Conservation (phyloP, 176 grass and related monocot species). For the Dendrocalamus sinicus region DNA sequence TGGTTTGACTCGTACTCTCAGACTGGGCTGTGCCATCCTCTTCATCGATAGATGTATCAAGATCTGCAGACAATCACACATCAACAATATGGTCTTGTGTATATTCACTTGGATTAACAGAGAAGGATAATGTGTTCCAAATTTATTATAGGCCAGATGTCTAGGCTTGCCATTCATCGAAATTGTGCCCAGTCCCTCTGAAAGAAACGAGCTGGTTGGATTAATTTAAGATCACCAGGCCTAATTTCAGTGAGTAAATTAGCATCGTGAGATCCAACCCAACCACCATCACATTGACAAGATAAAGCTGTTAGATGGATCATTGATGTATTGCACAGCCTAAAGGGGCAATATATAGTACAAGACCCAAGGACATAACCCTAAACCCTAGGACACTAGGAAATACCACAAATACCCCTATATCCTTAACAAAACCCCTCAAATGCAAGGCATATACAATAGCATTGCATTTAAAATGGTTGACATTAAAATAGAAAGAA, state of each 20-base stretch:
- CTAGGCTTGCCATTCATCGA: not conserved
- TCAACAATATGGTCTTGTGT: slow-evolving; percentile 4
- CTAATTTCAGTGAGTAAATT: slow-evolving; percentile 24
- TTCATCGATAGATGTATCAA: slow-evolving; percentile 60
- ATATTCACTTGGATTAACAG: not conserved
- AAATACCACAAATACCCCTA: too few relatives aligned
- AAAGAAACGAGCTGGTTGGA: slow-evolving; percentile 5
- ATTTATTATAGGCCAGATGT: not conserved
- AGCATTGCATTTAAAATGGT: too few relatives aligned
- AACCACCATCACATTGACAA: slow-evolving; percentile 1
- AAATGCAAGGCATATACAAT: too few relatives aligned
- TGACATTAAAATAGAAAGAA: too few relatives aligned
- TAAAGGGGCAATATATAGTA: too few relatives aligned
- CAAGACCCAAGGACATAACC: too few relatives aligned
- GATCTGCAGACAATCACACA: slow-evolving; percentile 53
- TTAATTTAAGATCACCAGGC: slow-evolving; percentile 19
- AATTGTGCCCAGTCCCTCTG: slow-evolving; percentile 3
- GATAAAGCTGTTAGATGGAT: too few relatives aligned
- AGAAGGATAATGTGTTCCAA: not conserved
- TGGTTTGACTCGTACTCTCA: slow-evolving; percentile 37
- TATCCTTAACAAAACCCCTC: too few relatives aligned
- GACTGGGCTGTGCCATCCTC: slow-evolving; percentile 31
- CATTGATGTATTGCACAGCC: too few relatives aligned
- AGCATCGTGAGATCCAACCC: not conserved
- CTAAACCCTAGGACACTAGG: too few relatives aligned